Base-by-base conservation (phyloP, 176 grass and related monocot species). In the Neostapfia colusana region DNA sequence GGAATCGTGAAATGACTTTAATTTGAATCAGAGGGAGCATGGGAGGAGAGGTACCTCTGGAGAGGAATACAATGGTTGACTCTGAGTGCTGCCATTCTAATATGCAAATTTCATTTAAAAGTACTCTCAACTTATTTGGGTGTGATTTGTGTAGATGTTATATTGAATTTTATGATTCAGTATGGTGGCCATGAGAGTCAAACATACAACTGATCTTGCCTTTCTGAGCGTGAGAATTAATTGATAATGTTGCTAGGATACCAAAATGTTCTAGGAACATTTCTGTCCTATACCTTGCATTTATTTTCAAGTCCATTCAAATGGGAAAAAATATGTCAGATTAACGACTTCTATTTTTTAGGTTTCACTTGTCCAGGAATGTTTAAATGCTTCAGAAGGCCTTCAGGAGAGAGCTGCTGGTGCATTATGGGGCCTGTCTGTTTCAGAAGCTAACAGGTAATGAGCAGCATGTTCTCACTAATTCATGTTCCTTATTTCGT, bases 371-470 rank as follows among this genome's bases (percentile, higher is more conserved):
- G 92, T 88, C 23, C 85, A 92, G 83, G 80, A 88, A 81, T 99
- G 96, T 75, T 78, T 87, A 75, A 92, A 90, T 92, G 92, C 89
- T 85, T 99, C 96, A 43, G 87, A 95, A 88, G 96, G 92, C 15
- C 96, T 99, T 74, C 96, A 99, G 71, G 96, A 99, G 89, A 95
- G 96, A 87, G 96, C 96, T 70, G 96, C 96, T 73, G 96, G 96
- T 7, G 96, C 96, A 59, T 87, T 99, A 45, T 99, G 96, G 96
- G 96, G 96, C 62, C 81, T 99, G 82, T 99, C 96, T 82, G 89
- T 99, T 77, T 99, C 96, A 83, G 96, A 99, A 88, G 77, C 96
- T 81, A 99, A 95, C 91, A 99, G 96, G 96, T 98, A 86, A 55
- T 34, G 72, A 42, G 5, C 31, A 17, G 11, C 45, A 58, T 73